Conservation (phyloP, 1,284 basidiomycete species). For the Apiotrichum sp. region DNA sequence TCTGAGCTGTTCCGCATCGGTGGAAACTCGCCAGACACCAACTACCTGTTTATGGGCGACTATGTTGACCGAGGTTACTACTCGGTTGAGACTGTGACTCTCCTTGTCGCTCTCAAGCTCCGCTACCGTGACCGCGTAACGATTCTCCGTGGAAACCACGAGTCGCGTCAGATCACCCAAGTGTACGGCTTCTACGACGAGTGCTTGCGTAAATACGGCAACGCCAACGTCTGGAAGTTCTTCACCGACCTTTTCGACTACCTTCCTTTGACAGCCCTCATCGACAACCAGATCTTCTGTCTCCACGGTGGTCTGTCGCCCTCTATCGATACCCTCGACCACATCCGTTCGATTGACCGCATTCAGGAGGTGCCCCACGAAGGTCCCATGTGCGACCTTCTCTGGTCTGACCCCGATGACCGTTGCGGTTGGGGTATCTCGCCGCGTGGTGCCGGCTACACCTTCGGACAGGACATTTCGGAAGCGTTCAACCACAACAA, state of each 20-base stretch:
- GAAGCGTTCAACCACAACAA: constrained; percentile 87
- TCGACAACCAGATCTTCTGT: constrained; percentile 99
- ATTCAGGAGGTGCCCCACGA: constrained; percentile 99
- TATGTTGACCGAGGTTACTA: constrained; percentile 99
- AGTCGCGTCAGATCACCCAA: constrained; percentile 98
- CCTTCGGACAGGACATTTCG: constrained; percentile 95
- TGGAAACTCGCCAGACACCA: constrained; percentile 98
- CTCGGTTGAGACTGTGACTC: constrained; percentile 96
- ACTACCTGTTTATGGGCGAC: constrained; percentile 99
- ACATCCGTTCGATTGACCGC: constrained; percentile 95
- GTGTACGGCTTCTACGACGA: constrained; percentile 99
- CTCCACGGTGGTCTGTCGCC: constrained; percentile 97
- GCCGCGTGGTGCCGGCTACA: constrained; percentile 97
- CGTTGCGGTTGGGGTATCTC: constrained; percentile 99
- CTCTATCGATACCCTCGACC: constrained; percentile 98
- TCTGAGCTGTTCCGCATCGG: constrained; percentile 99
- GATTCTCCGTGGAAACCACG: constrained; percentile 97
- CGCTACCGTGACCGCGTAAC: constrained; percentile 98
- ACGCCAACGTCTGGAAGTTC: constrained; percentile 99
- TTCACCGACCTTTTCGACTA: constrained; percentile 99
- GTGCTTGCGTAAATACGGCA: constrained; percentile 98
- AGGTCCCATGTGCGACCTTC: constrained; percentile 97
- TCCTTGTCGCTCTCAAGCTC: constrained; percentile 96
- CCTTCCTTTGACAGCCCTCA: constrained; percentile 91
- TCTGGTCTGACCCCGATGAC: constrained; percentile 99